These are phyloP conservation scores for Fusarium buxicola DNA, from an alignment of 2,329 filamentous ascomycete species.

Conservation along the genomic window DNA sequence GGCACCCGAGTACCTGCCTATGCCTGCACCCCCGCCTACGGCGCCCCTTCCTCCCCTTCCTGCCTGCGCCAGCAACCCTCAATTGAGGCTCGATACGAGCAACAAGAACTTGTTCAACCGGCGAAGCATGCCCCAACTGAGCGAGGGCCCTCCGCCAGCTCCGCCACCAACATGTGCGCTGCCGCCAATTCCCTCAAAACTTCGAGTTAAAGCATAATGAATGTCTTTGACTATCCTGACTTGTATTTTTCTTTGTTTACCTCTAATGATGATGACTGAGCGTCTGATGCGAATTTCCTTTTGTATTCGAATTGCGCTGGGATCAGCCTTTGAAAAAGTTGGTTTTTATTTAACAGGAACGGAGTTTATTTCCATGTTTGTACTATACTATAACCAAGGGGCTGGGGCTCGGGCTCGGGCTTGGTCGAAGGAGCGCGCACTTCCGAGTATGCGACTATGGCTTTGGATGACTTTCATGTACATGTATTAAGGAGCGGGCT, in stretches of 20 bases:
- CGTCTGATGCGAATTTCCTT: conserved; percentile 29
- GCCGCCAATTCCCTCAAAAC: conserved; percentile 60
- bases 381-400: conserved; percentile 37
- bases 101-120: conserved; percentile 50
- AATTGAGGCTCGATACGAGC: conserved; percentile 36
- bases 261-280: conserved; percentile 32
- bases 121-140: conserved; percentile 64
- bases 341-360: conserved; percentile 10
- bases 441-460: conserved; percentile 36
- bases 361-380: conserved; percentile 20
- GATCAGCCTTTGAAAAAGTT: conserved; percentile 28
- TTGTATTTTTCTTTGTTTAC: conserved; percentile 23
- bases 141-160: conserved; percentile 63
- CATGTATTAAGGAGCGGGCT: conserved; percentile 26
- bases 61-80: conserved; percentile 37
- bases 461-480: conserved; percentile 42
- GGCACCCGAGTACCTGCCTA: conserved; percentile 39
- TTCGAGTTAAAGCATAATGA: conserved; percentile 33
- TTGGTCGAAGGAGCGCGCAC: conserved; percentile 11
- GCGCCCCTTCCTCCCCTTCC: conserved; percentile 50
- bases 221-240: conserved; percentile 3
- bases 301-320: conserved; percentile 27
- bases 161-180: conserved; percentile 67
- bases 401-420: conserved; percentile 2
- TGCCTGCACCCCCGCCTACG: conserved; percentile 47